Conservation (phyloP, 2,329 filamentous ascomycete genomes). For the Arachnomyces sp. region DNA sequence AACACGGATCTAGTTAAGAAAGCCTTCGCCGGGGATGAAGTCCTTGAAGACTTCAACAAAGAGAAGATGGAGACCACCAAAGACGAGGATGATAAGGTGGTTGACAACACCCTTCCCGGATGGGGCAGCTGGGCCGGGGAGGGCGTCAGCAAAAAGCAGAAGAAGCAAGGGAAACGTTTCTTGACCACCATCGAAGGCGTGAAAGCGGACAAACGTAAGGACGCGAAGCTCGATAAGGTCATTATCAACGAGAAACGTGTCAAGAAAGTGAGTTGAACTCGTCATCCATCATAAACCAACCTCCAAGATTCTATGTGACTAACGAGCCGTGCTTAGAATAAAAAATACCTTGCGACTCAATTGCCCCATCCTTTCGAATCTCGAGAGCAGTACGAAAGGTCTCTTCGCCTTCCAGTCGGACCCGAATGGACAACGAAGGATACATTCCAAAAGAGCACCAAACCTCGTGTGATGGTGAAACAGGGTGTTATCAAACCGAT, state of each 20-base stretch:
- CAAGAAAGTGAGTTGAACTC: constrained; percentile 60
- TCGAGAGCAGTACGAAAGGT: constrained; percentile 80
- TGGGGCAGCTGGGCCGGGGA: constrained; percentile 92
- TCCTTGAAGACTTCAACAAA: constrained; percentile 67
- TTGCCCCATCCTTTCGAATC: constrained; percentile 89
- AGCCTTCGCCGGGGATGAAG: constrained; percentile 83
- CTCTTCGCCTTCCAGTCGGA: constrained; percentile 76
- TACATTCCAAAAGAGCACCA: constrained; percentile 81
- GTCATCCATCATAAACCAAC: constrained; percentile 1
- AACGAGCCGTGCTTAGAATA: constrained; percentile 49
- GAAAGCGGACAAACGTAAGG: constrained; percentile 68
- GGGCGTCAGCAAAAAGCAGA: constrained; percentile 65
- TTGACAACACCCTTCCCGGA: constrained; percentile 80
- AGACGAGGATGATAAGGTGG: constrained; percentile 74
- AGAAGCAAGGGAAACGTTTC: constrained; percentile 49
- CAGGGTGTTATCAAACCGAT: constrained; percentile 85
- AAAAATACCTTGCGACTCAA: constrained; percentile 74
- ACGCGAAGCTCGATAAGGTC: constrained; percentile 72
- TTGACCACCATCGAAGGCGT: constrained; percentile 55
- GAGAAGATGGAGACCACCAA: constrained; percentile 67
- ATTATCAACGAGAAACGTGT: constrained; percentile 88
- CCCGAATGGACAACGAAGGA: constrained; percentile 97
- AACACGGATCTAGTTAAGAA: constrained; percentile 64
- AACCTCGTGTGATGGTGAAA: constrained; percentile 83
- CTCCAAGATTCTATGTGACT: too few relatives aligned